Base-by-base conservation (phyloP, 2,329 filamentous ascomycete species). In the Fusarium sp. region DNA sequence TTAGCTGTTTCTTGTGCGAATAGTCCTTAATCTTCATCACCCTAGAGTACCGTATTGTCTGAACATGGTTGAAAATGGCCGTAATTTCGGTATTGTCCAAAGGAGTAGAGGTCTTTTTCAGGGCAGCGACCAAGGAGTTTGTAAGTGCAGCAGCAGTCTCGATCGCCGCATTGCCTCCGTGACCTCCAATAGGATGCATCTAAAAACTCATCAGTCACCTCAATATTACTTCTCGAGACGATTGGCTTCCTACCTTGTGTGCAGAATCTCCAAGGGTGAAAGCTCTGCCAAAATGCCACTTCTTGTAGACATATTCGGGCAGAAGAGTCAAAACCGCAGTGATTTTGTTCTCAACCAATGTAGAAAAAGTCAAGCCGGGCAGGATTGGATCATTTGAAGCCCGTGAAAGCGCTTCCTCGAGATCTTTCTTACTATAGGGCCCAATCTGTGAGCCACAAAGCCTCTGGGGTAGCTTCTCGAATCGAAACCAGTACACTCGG, bases 401-500 rank as follows among this genome's bases (percentile, higher is more conserved):
- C 10, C 61, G 31, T 11, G 8, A 16, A 65, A 11, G 13, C 37
- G 31, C 37, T 6, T 45, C 20, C 6, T 29, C 54, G 16, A 69
- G 29, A 13, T 69, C 66, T 13, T 24, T 29, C 18, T 67, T 27
- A 5, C 24, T 72, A 16, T 67, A 68, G 9, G 56, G 62, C 4
- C 62, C 64, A n/a, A 72, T 70, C 8, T 56, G 56, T 5, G 59
- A 54, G 9, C 67, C 72, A 37, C 60, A 42, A 3, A 63, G 10
- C 18, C 31, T 47, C 24, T 62, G 8, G 3, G 40, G 18, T 9
- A 74, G n/a, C 20, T 62, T 72, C 22, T 37, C 20, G 6, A 70
- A 69, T 3, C 57, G 45, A 29, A 72, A 72, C 62, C 65, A 75
- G 40, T 18, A 72, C 6, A 71, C 56, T 93, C 11, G 93, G 91